Conservation (phyloP, 1,139 yeast species). For the Debaryomyces coudertii region DNA sequence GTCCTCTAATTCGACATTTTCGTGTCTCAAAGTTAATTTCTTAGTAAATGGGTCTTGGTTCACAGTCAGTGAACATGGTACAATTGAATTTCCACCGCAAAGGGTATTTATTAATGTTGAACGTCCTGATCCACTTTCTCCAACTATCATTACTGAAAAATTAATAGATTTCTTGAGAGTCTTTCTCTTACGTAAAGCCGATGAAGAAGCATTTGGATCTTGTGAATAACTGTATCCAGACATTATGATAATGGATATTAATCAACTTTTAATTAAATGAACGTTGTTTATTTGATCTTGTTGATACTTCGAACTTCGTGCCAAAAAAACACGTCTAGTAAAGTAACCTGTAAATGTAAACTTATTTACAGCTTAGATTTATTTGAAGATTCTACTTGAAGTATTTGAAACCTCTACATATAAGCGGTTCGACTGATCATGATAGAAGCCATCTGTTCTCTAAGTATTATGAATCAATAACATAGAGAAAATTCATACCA, state of each 20-base stretch:
- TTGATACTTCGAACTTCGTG: conserved; percentile 8
- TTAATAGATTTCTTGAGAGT: conserved; percentile 57
- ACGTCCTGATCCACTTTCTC: conserved; percentile 64
- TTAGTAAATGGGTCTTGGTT: conserved; percentile 47
- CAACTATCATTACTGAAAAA: conserved; percentile 61
- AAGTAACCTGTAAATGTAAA: conserved; percentile 10
- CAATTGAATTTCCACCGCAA: conserved; percentile 80
- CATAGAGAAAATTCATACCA: too few relatives aligned
- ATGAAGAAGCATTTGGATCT: conserved; percentile 27
- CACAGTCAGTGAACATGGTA: conserved; percentile 41
- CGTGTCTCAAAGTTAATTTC: conserved; percentile 50
- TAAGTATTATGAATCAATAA: too few relatives aligned
- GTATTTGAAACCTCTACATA: background rate
- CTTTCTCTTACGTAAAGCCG: conserved; percentile 59
- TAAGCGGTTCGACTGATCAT: too few relatives aligned
- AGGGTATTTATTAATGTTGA: conserved; percentile 65
- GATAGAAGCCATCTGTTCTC: too few relatives aligned
- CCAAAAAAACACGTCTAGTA: conserved; percentile 14
- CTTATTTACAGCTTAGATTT: conserved; percentile 8
- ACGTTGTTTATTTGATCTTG: conserved; percentile 3
- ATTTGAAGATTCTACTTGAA: background rate
- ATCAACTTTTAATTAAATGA: background rate
- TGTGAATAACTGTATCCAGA: conserved; percentile 11
- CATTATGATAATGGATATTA: conserved; percentile 5
- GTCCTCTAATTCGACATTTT: conserved; percentile 54